Base-by-base conservation (phyloP, 2,329 filamentous ascomycete genomes). In the Ramularia endophylla region DNA sequence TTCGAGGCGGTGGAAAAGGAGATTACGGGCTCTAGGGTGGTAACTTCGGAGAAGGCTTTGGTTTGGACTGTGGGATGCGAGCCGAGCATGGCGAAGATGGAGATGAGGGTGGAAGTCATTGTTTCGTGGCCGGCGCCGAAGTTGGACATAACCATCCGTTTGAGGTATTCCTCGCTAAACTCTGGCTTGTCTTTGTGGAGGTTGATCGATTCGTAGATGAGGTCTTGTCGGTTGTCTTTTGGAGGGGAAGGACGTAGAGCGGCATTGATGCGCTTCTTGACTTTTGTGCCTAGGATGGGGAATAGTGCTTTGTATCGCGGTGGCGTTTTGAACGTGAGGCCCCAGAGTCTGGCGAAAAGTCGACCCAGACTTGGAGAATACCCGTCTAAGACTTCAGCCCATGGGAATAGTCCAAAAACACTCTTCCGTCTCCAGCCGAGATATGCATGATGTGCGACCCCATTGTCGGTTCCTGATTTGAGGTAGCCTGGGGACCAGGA, bases 1-100 rank as follows among this genome's bases (percentile, higher is more conserved):
- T 54, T 48, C 15, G 55, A 47, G 3, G 58, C 55, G 38, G 63
- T 55, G 16, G 43, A 42, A 6, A 57, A 41, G 4, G 50, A 11
- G 9, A 38, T 33, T 8, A 15, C 30, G 8, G 22, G 16, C 8
- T 17, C 29, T 15, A 5, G 27, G 19, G 25, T 11, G 9, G 29
- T 20, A 7, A 43, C 4, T 27, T 48, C 46, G 2, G 22, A 8
- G 5, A 29, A 18, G 15, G 46, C 34, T n/a, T 18, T 28, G 4
- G 16, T 20, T 13, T 38, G 42, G 7, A 33, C 36, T 9, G 27
- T 9, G 5, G 27, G 18, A 27, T 44, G 40, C 2, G 44, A 37
- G 16, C 40, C 47, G 16, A 50, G 33, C 44, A 47, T 50, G 8
- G 47, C 22, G 3, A 47, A 18, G 4, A 32, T 33, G 31, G 44